A percentile compares a stretch with the other conserved stretches of the same genome.
Evolutionary conservation across 345 rosid genomes (phyloP).

Genomic region (Brassica nigra): DNA sequence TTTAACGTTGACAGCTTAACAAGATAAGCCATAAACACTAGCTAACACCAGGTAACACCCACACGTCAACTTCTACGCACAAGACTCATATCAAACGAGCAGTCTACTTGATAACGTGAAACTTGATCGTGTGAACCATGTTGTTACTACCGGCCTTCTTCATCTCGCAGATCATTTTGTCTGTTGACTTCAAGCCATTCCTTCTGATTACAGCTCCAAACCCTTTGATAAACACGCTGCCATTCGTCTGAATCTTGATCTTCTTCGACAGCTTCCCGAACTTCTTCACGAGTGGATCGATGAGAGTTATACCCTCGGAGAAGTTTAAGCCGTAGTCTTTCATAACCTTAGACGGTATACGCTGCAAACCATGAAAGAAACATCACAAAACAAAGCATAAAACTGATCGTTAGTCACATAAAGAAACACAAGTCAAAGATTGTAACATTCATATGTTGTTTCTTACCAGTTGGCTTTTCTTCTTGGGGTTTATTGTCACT

Average conservation of each 20-base stretch:
- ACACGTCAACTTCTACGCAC: not conserved
- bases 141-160: conserved; percentile 6
- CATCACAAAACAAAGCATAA: not conserved
- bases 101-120: conserved; percentile 3
- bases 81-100: not conserved
- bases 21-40: not conserved
- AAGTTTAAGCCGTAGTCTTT: conserved; percentile 28
- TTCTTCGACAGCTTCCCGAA: conserved; percentile 13
- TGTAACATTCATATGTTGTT: not conserved
- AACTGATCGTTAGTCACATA: not conserved
- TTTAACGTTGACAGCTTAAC: not conserved
- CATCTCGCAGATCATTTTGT: conserved; percentile 25
- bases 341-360: conserved; percentile 6
- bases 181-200: not conserved
- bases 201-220: conserved; percentile 25
- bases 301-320: not conserved
- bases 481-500: conserved; percentile 10
- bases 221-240: conserved; percentile 18
- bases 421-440: not conserved
- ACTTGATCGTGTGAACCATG: conserved; percentile 30
- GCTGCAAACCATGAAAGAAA: conserved; percentile 26
- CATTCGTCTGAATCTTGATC: conserved; percentile 8
- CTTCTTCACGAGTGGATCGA: conserved; percentile 5
- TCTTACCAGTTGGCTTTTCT: conserved; percentile 32
- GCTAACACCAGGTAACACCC: not conserved